Conservation (phyloP, 306 rosid genomes). For the Cicer chorassanicum region DNA sequence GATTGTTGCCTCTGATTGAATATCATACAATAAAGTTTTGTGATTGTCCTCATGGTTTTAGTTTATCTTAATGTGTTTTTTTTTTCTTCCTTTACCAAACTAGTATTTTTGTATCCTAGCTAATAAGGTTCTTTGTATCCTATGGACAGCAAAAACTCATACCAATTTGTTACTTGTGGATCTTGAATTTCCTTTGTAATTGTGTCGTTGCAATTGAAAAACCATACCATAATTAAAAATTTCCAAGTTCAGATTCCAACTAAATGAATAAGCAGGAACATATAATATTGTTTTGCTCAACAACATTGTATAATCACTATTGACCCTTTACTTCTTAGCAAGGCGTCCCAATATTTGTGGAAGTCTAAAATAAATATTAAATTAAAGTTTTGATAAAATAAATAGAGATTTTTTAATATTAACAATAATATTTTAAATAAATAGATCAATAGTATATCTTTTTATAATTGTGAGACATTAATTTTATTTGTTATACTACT, state of each 20-base stretch:
- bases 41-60: not conserved
- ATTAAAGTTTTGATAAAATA: too few species aligned
- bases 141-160: not conserved
- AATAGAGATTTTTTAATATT: too few species aligned
- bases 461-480: too few species aligned
- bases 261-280: not conserved
- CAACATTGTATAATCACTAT: not conserved
- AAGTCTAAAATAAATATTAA: too few species aligned
- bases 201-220: not conserved
- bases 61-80: not conserved
- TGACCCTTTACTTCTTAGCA: too few species aligned
- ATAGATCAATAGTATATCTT: too few species aligned
- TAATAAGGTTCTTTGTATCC: conserved; percentile 31
- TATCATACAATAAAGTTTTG: not conserved
- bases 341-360: too few species aligned
- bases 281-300: not conserved
- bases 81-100: not conserved
- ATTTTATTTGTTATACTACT: too few species aligned
- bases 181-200: conserved; percentile 22
- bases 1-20: conserved; percentile 52
- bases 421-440: too few species aligned
- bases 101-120: conserved; percentile 12
- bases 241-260: too few species aligned
- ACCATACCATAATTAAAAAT: too few species aligned
- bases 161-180: conserved; percentile 6